Base-by-base conservation (phyloP, 2,329 filamentous ascomycete species). In the Clarireedia homoeocarpa region DNA sequence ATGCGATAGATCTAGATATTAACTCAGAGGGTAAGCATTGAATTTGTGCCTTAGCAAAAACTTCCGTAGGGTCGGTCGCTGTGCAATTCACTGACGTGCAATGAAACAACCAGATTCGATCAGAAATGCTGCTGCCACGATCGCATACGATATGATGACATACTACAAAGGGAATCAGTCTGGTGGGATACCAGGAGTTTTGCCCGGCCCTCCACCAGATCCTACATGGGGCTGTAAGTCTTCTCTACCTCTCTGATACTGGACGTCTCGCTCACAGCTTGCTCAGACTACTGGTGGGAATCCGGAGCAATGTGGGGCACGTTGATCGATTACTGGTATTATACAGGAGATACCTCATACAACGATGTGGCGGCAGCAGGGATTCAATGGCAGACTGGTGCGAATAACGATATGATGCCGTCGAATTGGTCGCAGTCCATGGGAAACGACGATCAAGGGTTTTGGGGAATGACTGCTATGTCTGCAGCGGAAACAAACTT, bases 401-500 rank as follows among this genome's bases (percentile, higher is more conserved):
- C 73, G 10, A 71, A 80, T 63, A 67, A 76, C 40, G 76, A 84
- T 63, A 84, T 78, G 69, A 83, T 83, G 74, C 81, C 82, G 2
- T 64, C 70, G 7, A 77, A 77, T 59, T 69, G 69, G 65, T 65
- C 64, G 14, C 63, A 67, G 54, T 65, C 63, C n/a, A 67, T 70
- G 64, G 68, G 68, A 10, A 70, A 70, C 49, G 68, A 70, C 59
- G 68, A 70, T 63, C 68, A 70, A 60, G 68, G 87, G 5, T 92
- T 94, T 72, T 95, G 89, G 89, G 88, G 81, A n/a, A 79, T 94
- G 75, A 82, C 89, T 1, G 87, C 85, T 58, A 87, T 95, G 77
- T 80, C 81, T 9, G 89, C 89, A 2, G 85, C 86, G 39, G 89
- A 95, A 71, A 81, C 85, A 65, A 84, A 83, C 60, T 92, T 87